Percentiles rank a stretch among this genome's conserved stretches.
phyloP scores from a whole-genome alignment of 805 yeast species.

The Ogataea zsoltii region DNA sequence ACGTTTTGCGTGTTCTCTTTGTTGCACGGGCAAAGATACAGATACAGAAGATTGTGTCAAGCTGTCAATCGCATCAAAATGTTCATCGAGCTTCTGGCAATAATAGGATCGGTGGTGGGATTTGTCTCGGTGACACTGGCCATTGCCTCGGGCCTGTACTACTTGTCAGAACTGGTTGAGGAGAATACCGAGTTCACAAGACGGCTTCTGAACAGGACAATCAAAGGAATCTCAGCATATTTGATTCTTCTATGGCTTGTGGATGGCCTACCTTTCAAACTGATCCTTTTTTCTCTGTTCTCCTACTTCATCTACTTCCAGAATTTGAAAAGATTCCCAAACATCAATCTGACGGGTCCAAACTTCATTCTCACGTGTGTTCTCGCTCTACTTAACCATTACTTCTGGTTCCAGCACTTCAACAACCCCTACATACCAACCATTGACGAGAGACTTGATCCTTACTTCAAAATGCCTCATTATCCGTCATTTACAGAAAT shows the following conservation, averaged over 20 bases:
- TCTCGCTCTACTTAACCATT: conserved; percentile 78
- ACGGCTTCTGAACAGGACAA: conserved; percentile 61
- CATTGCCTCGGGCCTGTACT: conserved; percentile 88
- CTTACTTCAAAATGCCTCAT: conserved; percentile 61
- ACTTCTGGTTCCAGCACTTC: conserved; percentile 87
- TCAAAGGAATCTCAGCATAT: conserved; percentile 57
- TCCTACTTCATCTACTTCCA: conserved; percentile 75
- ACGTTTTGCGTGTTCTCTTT: conserved; percentile 5
- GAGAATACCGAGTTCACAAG: conserved; percentile 88
- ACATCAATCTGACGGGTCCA: conserved; percentile 71
- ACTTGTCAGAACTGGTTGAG: conserved; percentile 88
- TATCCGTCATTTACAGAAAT: conserved; percentile 85
- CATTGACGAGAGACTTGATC: conserved; percentile 54
- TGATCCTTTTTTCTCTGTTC: conserved; percentile 64
- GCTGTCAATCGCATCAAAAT: conserved; percentile 32
- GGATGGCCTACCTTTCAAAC: conserved; percentile 77
- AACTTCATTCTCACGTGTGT: conserved; percentile 69
- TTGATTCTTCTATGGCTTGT: conserved; percentile 61
- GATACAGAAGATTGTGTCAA: not conserved
- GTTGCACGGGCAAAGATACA: too few relatives aligned
- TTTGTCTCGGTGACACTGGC: conserved; percentile 59
- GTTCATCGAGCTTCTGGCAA: conserved; percentile 61
- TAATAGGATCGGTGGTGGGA: conserved; percentile 60
- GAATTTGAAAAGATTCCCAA: conserved; percentile 81
- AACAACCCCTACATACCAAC: conserved; percentile 73